Base-by-base conservation (phyloP, 345 rosid species). In the Arabidopsis arenosa region DNA sequence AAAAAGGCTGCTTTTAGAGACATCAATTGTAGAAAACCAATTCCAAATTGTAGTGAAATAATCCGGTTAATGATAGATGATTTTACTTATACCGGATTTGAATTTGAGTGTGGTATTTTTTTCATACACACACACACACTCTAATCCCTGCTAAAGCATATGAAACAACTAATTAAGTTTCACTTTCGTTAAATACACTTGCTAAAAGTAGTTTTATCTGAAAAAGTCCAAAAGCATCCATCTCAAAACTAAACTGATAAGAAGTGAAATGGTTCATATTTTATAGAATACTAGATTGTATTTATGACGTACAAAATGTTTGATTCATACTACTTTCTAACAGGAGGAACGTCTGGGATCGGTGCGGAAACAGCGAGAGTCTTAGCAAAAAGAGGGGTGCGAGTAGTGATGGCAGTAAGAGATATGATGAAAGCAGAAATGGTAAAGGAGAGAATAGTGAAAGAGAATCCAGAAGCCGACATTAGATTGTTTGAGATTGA, bases 341-440 rank as follows among this genome's bases (percentile, higher is more conserved):
- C 72, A 94, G 98, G 98, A 79, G 97, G 93, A 2, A 90, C 97
- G 7, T 94, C 98, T 7, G 98, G 98, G 0, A 92, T 94, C 39
- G 98, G 98, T 72, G 89, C 85, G 3, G 98, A 94, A 75, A 94
- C 97, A 2, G 93, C 93, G 2, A 92, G 90, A 72, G 95, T 89
- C 10, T 68, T 94, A 28, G 97, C 95, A 4, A 90, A 86, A 81
- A 90, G 89, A 82, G 97, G 98, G 10, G 86, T 89, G 70, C 80
- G 95, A 79, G 52, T 90, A 23, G 90, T 92, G 63, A 86, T 94
- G 76, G 89, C 97, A 60, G 96, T 93, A 33, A 92, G 98, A 80
- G 88, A 94, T 83, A 48, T 89, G 76, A 89, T 80, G 75, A 90
- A 83, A 63, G 98, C 97, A 21, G 83, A 47, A 49, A 75, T 83